These are phyloP conservation scores for Dothideomycetes sp. DNA, from an alignment of 2,329 filamentous ascomycete species.

Conservation along the genomic window DNA sequence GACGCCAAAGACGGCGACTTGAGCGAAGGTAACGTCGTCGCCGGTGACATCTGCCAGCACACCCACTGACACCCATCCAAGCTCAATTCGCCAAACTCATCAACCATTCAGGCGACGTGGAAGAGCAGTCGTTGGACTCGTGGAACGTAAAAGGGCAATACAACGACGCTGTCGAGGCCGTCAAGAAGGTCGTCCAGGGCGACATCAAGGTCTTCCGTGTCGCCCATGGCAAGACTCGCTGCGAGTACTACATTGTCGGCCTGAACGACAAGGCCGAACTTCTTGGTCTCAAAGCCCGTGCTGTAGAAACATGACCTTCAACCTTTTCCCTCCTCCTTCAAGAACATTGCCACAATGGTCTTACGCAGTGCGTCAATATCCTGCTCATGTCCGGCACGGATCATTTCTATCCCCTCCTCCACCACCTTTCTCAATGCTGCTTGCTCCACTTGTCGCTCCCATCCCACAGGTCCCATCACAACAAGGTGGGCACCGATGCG, in stretches of 20 bases:
- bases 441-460: too few relatives aligned
- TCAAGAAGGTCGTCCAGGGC: constrained; percentile 52
- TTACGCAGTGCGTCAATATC: too few relatives aligned
- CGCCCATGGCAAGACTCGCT: constrained; percentile 48
- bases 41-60: too few relatives aligned
- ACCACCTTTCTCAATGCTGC: too few relatives aligned
- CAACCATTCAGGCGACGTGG: constrained; percentile 46
- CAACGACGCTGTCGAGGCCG: constrained; percentile 54
- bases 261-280: constrained; percentile 49
- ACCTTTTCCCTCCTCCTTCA: background rate
- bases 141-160: constrained; percentile 70
- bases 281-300: constrained; percentile 68
- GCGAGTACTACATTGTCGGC: constrained; percentile 72
- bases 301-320: constrained; percentile 46
- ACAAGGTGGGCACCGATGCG: too few relatives aligned
- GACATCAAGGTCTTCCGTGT: constrained; percentile 69
- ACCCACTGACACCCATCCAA: too few relatives aligned
- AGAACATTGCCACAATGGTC: too few relatives aligned
- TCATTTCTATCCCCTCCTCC: too few relatives aligned
- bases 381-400: too few relatives aligned
- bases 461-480: too few relatives aligned
- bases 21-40: constrained; percentile 41
- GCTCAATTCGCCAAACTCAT: constrained; percentile 63
- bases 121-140: constrained; percentile 55
- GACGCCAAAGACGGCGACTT: constrained; percentile 26